Evolutionary conservation across 1,139 yeast species (phyloP).

Genomic region (Diutina rugosa): DNA sequence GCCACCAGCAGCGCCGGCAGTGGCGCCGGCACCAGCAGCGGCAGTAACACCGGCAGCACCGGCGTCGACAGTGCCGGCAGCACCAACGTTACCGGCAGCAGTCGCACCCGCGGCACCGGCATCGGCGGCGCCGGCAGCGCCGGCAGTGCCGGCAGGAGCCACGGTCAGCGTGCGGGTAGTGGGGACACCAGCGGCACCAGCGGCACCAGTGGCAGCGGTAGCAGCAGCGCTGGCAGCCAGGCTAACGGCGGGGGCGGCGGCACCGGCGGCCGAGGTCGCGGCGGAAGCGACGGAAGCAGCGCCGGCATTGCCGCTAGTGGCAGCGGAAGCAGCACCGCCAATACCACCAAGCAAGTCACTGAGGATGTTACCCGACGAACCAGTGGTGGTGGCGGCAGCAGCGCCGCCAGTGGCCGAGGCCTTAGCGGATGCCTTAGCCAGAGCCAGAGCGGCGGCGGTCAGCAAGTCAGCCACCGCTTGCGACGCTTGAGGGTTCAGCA

Average conservation of each 20-base stretch:
- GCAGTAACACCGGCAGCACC: neutral
- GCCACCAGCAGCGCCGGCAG: neutral
- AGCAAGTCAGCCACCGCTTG: neutral
- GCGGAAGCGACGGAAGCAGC: constrained; percentile 5
- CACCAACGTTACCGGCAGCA: neutral
- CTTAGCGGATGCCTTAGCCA: constrained; percentile 2
- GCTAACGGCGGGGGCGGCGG: constrained; percentile 10
- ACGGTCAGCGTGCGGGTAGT: neutral
- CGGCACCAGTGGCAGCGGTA: constrained; percentile 4
- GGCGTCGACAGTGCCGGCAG: neutral
- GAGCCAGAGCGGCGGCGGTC: neutral
- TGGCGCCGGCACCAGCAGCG: neutral
- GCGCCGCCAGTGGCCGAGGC: neutral
- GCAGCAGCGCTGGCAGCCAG: constrained; percentile 6
- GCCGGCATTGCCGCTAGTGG: constrained; percentile 5
- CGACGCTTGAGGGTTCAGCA: neutral
- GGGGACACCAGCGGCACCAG: constrained; percentile 10
- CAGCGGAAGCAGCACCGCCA: constrained; percentile 4
- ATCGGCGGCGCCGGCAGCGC: neutral
- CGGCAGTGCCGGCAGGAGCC: neutral
- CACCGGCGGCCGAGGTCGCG: constrained; percentile 8
- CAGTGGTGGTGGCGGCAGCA: neutral
- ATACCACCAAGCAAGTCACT: neutral
- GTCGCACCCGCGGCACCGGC: neutral
- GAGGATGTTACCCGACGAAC: neutral